Conservation (phyloP, 2,329 filamentous ascomycete species). For the Exophiala spinifera region DNA sequence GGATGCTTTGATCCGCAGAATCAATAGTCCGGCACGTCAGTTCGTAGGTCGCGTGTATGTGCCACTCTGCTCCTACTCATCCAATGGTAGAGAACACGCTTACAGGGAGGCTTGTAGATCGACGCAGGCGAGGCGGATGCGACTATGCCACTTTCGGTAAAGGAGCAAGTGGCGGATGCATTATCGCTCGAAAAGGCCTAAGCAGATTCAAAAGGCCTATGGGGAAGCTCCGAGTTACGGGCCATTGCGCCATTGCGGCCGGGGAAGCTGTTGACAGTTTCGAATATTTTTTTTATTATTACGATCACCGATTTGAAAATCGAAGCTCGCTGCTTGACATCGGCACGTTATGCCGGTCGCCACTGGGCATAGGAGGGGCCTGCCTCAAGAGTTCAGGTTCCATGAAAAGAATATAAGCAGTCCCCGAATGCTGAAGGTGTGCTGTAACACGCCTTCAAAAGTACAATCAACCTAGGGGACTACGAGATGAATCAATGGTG, state of each 20-base stretch:
- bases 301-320: not conserved
- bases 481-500: not conserved
- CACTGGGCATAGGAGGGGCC: not conserved
- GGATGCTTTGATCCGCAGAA: too few relatives aligned
- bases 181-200: not conserved
- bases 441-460: not conserved
- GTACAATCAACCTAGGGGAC: not conserved
- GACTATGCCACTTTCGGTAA: not conserved
- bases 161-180: not conserved
- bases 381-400: not conserved
- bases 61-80: too few relatives aligned
- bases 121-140: not conserved
- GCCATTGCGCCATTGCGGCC: not conserved
- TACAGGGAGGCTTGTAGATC: too few relatives aligned
- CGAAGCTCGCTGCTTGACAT: not conserved
- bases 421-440: not conserved
- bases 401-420: not conserved
- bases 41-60: too few relatives aligned
- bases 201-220: not conserved
- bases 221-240: not conserved
- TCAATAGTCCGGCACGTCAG: too few relatives aligned
- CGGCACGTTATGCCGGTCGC: not conserved
- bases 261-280: not conserved
- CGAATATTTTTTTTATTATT: not conserved
- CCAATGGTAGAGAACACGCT: too few relatives aligned